Evolutionary conservation across 2,329 filamentous ascomycete species (phyloP), one percentile per base, ranked within the genome.

Genomic region (Ophiostoma pallidulum): DNA sequence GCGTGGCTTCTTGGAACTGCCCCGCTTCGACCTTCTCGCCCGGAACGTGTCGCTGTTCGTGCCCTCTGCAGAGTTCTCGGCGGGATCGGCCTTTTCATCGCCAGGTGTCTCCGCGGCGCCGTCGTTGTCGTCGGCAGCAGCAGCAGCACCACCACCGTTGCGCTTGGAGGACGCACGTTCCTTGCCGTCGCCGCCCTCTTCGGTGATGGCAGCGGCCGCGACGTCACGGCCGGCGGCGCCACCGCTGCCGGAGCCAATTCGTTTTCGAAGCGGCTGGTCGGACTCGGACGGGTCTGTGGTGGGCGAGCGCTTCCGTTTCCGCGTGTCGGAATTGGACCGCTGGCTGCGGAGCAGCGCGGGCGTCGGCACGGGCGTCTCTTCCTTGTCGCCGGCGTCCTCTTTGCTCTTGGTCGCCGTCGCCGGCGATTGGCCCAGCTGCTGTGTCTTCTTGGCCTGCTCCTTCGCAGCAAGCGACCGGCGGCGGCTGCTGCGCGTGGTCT

Each of bases 221-320:
- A 9, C 36, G 4, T 66, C 66, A 35, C 62, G 62, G 18, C 66
- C 69, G 20, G 61, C 56, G 4, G 60, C 60, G 29, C 60, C 63
- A 3, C 59, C 60, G 37, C 72, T 63, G 37, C 72, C 63, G 8
- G 75, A 75, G 20, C 67, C 70, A n/a, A 69, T 68, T 50, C 76
- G 72, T 60, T 80, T 80, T 51, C 73, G 68, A 35, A 68, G 59
- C 7, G 73, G 73, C 53, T 73, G 69, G 22, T 72, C 70, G 2
- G 64, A 56, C 45, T 72, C 71, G 24, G 67, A 68, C 12, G 63
- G 63, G 37, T 77, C 72, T 22, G 59, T 59, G 4, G 61, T 60
- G 3, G 66, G 66, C 28, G 72, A 71, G 29, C 74, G 69, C 61
- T 77, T 77, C 43, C 72, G 67, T 59, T 75, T 77, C 53, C 60